Percentiles rank a stretch among this genome's conserved stretches.
These are phyloP conservation scores for Exophiala alcalophila DNA, from an alignment of 2,329 filamentous ascomycete species.

Conservation along the genomic window DNA sequence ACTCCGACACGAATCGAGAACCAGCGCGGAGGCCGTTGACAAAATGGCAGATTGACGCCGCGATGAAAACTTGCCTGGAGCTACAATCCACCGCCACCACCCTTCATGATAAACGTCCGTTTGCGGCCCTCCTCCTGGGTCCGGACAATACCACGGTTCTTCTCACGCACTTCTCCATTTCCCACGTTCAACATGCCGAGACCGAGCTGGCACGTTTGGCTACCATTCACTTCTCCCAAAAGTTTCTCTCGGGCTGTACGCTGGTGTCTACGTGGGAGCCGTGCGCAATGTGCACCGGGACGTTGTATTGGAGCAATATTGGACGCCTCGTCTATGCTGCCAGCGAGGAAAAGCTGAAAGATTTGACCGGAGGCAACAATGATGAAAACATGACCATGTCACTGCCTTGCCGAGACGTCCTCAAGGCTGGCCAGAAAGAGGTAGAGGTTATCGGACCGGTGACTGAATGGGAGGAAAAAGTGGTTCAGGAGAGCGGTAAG, in stretches of 20 bases:
- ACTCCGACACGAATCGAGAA: not conserved
- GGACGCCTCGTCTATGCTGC: constrained; percentile 53
- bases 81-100: constrained; percentile 46
- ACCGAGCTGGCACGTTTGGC: constrained; percentile 50
- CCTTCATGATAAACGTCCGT: constrained; percentile 48
- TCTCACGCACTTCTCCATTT: constrained; percentile 50
- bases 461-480: constrained; percentile 43
- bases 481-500: constrained; percentile 46
- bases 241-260: constrained; percentile 50
- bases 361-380: constrained; percentile 48
- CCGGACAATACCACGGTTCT: constrained; percentile 52
- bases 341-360: constrained; percentile 47
- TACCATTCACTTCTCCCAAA: constrained; percentile 48
- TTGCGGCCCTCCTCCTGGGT: constrained; percentile 48
- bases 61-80: constrained; percentile 40
- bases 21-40: constrained; percentile 34
- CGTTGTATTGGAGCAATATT: constrained; percentile 54
- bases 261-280: constrained; percentile 56
- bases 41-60: constrained; percentile 40
- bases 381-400: constrained; percentile 54
- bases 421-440: constrained; percentile 49
- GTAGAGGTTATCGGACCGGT: constrained; percentile 52
- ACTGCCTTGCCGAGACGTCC: constrained; percentile 49
- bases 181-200: constrained; percentile 55
- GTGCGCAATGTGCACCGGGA: constrained; percentile 53